These are phyloP conservation scores for Allantophomopsis lycopodina DNA, from an alignment of 2,329 filamentous ascomycete genomes.

Conservation along the genomic window DNA sequence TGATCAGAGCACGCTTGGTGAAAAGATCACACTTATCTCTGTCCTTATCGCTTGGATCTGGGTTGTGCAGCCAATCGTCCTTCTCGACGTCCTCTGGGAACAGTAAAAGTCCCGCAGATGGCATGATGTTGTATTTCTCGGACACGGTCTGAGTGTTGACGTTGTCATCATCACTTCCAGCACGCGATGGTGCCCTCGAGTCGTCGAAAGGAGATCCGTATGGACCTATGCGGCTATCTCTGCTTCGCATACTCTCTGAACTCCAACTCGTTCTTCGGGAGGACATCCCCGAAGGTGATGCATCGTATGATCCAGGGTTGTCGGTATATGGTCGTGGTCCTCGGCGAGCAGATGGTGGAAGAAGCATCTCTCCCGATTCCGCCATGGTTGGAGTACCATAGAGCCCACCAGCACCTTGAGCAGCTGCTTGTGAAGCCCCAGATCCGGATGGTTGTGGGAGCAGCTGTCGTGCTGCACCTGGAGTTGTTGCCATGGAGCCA, in stretches of 20 bases:
- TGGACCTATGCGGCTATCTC: slow-evolving; percentile 31
- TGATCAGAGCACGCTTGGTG: slow-evolving; percentile 47
- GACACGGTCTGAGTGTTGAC: slow-evolving; percentile 61
- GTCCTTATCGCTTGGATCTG: slow-evolving; percentile 49
- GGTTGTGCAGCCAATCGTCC: slow-evolving; percentile 60
- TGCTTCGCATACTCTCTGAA: slow-evolving; percentile 35
- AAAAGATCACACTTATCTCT: slow-evolving; percentile 50
- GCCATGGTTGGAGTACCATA: slow-evolving; percentile 12
- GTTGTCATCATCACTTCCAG: slow-evolving; percentile 47
- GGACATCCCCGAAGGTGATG: slow-evolving; percentile 27
- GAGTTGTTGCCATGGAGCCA: slow-evolving; percentile 15
- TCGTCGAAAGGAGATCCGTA: slow-evolving; percentile 44
- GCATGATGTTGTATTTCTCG: slow-evolving; percentile 61
- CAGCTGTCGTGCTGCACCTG: slow-evolving; percentile 13
- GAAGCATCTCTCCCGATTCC: slow-evolving; percentile 31
- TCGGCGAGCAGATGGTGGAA: slow-evolving; percentile 30
- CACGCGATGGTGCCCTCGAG: slow-evolving; percentile 40
- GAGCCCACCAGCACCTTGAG: slow-evolving; percentile 1
- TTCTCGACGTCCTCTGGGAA: slow-evolving; percentile 64
- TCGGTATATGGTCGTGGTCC: slow-evolving; percentile 34
- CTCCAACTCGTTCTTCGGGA: slow-evolving; percentile 53
- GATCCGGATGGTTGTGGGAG: slow-evolving; percentile 7
- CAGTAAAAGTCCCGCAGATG: slow-evolving; percentile 49
- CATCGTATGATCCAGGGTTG: slow-evolving; percentile 31
- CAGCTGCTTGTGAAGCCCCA: background rate